Percentiles rank a stretch among this genome's conserved stretches.
Conservation (phyloP, 2,329 filamentous ascomycete species). For the Pseudophaeomoniella oleicola region DNA sequence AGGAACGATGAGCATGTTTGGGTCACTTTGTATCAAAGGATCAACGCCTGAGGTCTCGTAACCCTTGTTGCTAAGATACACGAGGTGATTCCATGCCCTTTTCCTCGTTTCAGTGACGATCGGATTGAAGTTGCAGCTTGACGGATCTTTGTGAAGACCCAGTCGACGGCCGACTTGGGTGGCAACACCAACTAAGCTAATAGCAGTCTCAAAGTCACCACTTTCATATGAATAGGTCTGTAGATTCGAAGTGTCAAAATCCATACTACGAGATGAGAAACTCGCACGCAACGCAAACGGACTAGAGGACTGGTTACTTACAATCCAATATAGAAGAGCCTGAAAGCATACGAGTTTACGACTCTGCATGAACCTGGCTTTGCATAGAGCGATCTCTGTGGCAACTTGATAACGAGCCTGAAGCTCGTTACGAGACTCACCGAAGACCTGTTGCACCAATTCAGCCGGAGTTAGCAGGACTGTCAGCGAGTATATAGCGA, state of each 20-base stretch:
- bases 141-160: not conserved
- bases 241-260: too few relatives aligned
- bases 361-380: not conserved
- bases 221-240: not conserved
- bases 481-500: not conserved
- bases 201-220: not conserved
- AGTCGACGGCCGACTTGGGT: not conserved
- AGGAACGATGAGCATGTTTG: not conserved
- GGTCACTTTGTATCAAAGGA: not conserved
- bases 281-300: too few relatives aligned
- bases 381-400: not conserved
- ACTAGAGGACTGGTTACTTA: not conserved
- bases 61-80: not conserved
- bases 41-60: not conserved
- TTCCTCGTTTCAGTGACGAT: not conserved
- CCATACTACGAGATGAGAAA: too few relatives aligned
- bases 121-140: not conserved
- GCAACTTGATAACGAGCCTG: not conserved
- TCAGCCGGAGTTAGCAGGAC: not conserved
- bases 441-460: not conserved
- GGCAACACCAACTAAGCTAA: not conserved
- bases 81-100: not conserved
- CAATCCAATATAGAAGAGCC: constrained; percentile 1
- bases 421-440: not conserved
- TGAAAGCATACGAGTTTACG: not conserved